phyloP scores from a whole-genome alignment of 306 rosid species.

The Vigna hirtella region DNA sequence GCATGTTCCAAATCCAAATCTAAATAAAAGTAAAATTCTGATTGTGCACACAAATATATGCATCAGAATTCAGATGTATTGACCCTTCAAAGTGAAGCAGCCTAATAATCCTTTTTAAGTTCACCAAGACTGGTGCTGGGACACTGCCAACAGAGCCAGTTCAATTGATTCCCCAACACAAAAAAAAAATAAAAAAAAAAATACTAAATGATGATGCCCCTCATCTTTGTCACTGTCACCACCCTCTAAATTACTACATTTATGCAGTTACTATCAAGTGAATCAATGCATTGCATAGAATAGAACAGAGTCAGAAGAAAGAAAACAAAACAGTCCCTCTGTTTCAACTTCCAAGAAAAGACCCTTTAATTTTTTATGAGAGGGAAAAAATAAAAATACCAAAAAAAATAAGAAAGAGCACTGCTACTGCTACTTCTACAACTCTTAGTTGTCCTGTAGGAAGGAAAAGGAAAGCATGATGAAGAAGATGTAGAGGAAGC shows the following conservation, averaged over 20 bases:
- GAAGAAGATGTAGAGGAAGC: conserved; percentile 23
- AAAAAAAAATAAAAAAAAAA: neutral
- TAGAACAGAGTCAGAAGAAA: conserved; percentile 25
- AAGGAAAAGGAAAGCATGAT: conserved; percentile 36
- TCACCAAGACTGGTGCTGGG: conserved; percentile 27
- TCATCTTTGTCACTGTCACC: conserved; percentile 28
- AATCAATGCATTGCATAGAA: conserved; percentile 17
- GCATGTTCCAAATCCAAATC: conserved; percentile 1
- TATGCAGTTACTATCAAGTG: neutral
- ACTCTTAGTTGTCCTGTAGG: neutral
- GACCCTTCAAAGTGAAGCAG: conserved; percentile 44
- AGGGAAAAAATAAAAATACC: neutral
- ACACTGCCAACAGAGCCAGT: conserved; percentile 40
- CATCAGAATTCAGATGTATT: conserved; percentile 32
- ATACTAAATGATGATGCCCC: conserved; percentile 18
- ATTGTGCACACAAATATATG: conserved; percentile 38
- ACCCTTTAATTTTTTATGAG: neutral
- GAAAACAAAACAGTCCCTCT: conserved; percentile 48
- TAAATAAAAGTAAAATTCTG: conserved; percentile 27
- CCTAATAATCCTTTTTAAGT: conserved; percentile 31
- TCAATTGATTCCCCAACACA: conserved; percentile 46
- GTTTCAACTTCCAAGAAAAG: conserved; percentile 47
- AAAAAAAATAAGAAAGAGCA: neutral
- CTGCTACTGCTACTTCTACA: neutral
- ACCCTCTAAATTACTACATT: conserved; percentile 13